Conservation (phyloP, 2,329 filamentous ascomycete species). For the Leptographium procerum region DNA sequence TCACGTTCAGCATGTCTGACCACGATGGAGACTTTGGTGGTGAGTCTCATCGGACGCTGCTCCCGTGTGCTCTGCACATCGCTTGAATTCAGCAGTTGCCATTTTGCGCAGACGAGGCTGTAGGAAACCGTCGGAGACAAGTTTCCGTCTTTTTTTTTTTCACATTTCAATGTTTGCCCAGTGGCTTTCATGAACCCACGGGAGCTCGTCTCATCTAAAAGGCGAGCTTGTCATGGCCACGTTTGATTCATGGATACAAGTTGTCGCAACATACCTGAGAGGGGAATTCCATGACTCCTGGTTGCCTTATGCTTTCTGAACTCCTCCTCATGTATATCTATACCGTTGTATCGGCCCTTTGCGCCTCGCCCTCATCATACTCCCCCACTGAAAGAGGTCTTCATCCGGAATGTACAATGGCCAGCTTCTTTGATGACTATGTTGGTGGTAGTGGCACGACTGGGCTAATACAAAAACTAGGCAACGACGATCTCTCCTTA, state of each 20-base stretch:
- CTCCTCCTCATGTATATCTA: neutral
- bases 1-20: conserved; percentile 42
- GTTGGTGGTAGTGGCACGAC: neutral
- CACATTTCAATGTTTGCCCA: neutral
- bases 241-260: neutral
- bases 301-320: neutral
- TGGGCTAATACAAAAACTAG: conserved; percentile 29
- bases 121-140: too few species aligned
- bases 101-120: too few species aligned
- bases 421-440: neutral
- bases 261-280: neutral
- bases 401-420: neutral
- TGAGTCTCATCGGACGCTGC: conserved; percentile 23
- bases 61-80: neutral
- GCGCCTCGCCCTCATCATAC: conserved; percentile 8
- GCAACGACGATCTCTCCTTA: conserved; percentile 51
- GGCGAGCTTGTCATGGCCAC: neutral
- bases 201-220: neutral
- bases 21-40: conserved; percentile 47
- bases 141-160: too few species aligned
- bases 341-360: neutral
- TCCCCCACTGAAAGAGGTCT: neutral
- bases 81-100: neutral
- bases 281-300: neutral
- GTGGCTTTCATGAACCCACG: neutral